phyloP scores from a whole-genome alignment of 108 stramenopile species.

The Fragilaria crotonensis region DNA sequence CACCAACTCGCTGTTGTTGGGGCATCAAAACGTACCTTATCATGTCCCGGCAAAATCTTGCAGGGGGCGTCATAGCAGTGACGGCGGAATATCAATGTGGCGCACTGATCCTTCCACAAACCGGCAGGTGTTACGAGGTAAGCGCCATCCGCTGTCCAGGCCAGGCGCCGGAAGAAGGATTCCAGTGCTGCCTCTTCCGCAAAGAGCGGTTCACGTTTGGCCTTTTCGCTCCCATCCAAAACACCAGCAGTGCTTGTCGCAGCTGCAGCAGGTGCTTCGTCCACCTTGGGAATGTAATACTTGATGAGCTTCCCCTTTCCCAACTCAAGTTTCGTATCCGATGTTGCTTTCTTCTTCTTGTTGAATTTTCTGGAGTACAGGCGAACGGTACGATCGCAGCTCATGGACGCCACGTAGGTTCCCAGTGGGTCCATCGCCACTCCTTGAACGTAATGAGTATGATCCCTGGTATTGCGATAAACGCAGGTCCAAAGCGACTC shows the following conservation, averaged over 20 bases:
- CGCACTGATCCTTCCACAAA: slow-evolving; percentile 54
- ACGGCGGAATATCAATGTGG: slow-evolving; percentile 68
- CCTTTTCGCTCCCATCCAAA: no score
- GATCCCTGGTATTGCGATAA: slow-evolving; percentile 58
- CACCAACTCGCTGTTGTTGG: no score
- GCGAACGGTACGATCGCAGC: slow-evolving; percentile 80
- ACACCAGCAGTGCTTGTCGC: slow-evolving; percentile 20
- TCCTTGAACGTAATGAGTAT: slow-evolving; percentile 82
- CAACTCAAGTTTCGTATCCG: slow-evolving; percentile 35
- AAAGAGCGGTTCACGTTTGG: slow-evolving; percentile 60
- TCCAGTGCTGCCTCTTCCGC: slow-evolving; percentile 83
- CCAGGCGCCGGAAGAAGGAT: slow-evolving; percentile 88
- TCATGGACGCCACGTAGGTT: slow-evolving; percentile 77
- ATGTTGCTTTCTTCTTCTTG: slow-evolving; percentile 32
- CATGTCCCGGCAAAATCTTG: slow-evolving; percentile 65
- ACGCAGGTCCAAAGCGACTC: slow-evolving; percentile 41
- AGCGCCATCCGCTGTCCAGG: slow-evolving; percentile 87
- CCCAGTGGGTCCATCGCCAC: slow-evolving; percentile 83
- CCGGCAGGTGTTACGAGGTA: slow-evolving; percentile 87
- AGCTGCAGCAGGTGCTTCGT: slow-evolving; percentile 8
- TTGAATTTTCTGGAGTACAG: slow-evolving; percentile 46
- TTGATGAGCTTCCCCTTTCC: slow-evolving; percentile 31
- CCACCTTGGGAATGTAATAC: slow-evolving; percentile 9
- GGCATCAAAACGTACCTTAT: slow-evolving; percentile 40
- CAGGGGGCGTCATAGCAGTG: slow-evolving; percentile 79